phyloP scores from a whole-genome alignment of 768 basidiomycete species.

The Boletus bicolor region DNA sequence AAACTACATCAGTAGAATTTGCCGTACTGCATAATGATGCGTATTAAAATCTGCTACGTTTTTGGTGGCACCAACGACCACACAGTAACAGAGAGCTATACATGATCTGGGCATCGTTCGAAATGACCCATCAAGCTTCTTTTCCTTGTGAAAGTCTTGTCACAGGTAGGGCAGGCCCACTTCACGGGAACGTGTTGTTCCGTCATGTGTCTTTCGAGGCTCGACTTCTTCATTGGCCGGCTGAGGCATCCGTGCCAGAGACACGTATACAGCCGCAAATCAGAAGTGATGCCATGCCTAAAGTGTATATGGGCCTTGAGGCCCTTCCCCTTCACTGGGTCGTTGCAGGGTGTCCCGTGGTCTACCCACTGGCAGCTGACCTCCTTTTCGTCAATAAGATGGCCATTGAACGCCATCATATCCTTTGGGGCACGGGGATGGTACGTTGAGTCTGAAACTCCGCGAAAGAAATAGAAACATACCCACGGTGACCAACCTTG shows the following conservation, averaged over 20 bases:
- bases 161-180: constrained; percentile 3
- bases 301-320: not conserved
- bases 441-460: not conserved
- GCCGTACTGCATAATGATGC: too few species aligned
- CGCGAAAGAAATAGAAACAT: too few species aligned
- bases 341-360: not conserved
- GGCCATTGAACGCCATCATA: not conserved
- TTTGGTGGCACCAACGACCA: too few species aligned
- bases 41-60: too few species aligned
- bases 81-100: not conserved
- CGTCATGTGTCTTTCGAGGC: constrained; percentile 4
- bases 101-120: not conserved
- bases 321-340: not conserved
- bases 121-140: not conserved
- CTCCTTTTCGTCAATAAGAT: not conserved
- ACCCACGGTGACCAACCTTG: too few species aligned
- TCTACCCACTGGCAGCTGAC: constrained; percentile 4
- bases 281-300: not conserved
- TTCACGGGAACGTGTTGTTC: constrained; percentile 1
- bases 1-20: too few species aligned
- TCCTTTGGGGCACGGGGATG: not conserved
- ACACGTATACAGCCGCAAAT: not conserved
- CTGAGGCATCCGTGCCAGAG: not conserved
- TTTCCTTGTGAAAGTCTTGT: constrained; percentile 3
- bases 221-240: not conserved